These are phyloP conservation scores for Metschnikowia drakensbergensis DNA, from an alignment of 805 yeast genomes.

Conservation along the genomic window DNA sequence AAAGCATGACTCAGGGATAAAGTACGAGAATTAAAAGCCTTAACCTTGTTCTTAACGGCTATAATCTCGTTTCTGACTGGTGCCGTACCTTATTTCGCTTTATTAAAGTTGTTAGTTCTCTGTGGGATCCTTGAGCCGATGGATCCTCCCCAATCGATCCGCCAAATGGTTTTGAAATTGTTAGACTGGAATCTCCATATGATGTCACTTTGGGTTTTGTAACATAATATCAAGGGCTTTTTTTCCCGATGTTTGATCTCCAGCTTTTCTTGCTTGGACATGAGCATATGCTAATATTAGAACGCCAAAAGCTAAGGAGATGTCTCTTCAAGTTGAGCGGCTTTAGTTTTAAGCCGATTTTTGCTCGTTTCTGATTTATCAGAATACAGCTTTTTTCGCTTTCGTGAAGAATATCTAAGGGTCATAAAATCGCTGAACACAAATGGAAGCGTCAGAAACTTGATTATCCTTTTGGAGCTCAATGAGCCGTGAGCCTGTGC, in stretches of 20 bases:
- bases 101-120: conserved; percentile 20
- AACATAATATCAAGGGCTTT: conserved; percentile 19
- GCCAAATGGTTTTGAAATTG: too few species aligned
- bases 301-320: conserved; percentile 63
- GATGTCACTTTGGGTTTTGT: conserved; percentile 31
- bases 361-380: conserved; percentile 39
- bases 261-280: conserved; percentile 12
- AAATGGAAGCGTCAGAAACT: conserved; percentile 37
- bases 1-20: conserved; percentile 30
- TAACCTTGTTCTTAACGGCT: conserved; percentile 25
- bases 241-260: conserved; percentile 17
- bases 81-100: conserved; percentile 22
- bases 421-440: conserved; percentile 42
- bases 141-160: conserved; percentile 7
- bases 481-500: conserved; percentile 28
- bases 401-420: conserved; percentile 49
- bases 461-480: conserved; percentile 42
- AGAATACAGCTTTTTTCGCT: conserved; percentile 55
- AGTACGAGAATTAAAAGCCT: background rate
- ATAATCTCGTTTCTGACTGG: conserved; percentile 23
- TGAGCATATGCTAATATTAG: conserved; percentile 35
- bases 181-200: conserved; percentile 24
- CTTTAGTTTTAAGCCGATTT: conserved; percentile 38
- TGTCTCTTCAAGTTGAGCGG: conserved; percentile 46
- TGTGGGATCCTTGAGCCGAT: conserved; percentile 28